Conservation (phyloP, 768 basidiomycete species). For the Fistulinella prunicolor region DNA sequence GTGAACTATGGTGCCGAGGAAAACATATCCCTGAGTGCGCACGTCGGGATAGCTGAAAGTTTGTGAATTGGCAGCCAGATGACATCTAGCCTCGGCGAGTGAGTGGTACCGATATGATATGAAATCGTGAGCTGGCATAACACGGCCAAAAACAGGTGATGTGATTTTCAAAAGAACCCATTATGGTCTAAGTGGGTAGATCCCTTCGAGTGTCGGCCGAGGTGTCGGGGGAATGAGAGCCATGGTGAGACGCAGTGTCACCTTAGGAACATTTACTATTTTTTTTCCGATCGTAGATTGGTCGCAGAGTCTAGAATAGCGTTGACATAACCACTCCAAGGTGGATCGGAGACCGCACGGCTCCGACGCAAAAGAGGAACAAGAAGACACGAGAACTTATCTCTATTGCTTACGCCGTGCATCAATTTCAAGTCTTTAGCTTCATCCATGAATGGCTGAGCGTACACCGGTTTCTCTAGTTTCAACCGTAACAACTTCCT, state of each 20-base stretch:
- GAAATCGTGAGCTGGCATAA: too few species aligned
- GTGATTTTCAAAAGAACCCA: background rate
- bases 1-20: too few species aligned
- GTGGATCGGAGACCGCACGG: too few species aligned
- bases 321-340: conserved; percentile 1
- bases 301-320: background rate
- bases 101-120: too few species aligned
- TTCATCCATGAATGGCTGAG: too few species aligned
- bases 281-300: background rate
- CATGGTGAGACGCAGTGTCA: background rate
- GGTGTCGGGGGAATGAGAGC: background rate
- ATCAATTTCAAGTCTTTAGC: too few species aligned
- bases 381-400: too few species aligned
- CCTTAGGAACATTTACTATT: background rate
- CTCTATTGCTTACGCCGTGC: too few species aligned
- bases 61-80: background rate
- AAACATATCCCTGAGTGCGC: too few species aligned
- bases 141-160: background rate
- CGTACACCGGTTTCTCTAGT: background rate
- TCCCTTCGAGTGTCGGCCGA: conserved; percentile 1
- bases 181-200: conserved; percentile 3
- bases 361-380: background rate
- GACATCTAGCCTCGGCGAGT: too few species aligned
- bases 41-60: background rate
- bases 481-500: background rate